Percentiles rank a stretch among this genome's conserved stretches.
Evolutionary conservation across 805 yeast genomes (phyloP).

Genomic region (Yarrowia sp.): DNA sequence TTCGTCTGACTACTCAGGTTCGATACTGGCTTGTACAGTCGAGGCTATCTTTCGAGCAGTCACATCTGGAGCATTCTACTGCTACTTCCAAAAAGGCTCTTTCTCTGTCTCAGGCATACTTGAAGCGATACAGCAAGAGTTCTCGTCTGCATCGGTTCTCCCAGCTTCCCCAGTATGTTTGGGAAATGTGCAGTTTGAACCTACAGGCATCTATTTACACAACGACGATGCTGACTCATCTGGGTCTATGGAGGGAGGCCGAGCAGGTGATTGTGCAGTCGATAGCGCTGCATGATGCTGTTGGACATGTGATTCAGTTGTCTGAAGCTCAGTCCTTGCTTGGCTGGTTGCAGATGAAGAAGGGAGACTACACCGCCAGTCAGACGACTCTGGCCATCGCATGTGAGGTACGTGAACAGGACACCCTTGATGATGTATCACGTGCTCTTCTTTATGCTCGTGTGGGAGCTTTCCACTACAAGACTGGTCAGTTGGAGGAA

Average conservation of each 20-base stretch:
- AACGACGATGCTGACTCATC: not conserved
- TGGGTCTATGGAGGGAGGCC: constrained; percentile 18
- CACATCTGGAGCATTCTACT: not conserved
- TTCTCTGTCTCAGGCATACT: not conserved
- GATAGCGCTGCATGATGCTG: not conserved
- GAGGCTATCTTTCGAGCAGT: not conserved
- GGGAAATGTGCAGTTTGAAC: constrained; percentile 1
- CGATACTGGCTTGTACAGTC: constrained; percentile 1
- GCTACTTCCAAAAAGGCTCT: not conserved
- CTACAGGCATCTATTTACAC: not conserved
- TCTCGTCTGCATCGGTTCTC: not conserved
- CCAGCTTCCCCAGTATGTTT: not conserved
- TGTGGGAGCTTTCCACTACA: not conserved
- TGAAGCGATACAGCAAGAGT: not conserved
- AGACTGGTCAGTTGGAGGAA: constrained; percentile 3
- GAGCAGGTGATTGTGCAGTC: constrained; percentile 1
- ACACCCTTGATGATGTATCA: not conserved
- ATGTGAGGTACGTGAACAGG: not conserved
- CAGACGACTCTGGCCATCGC: not conserved
- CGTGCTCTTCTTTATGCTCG: not conserved
- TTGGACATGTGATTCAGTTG: not conserved
- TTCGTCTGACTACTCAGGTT: not conserved
- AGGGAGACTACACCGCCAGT: constrained; percentile 1
- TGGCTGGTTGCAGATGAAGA: not conserved
- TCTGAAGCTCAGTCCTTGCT: not conserved